Evolutionary conservation across 805 yeast genomes (phyloP).

Genomic region (Starmerella vaccinii): DNA sequence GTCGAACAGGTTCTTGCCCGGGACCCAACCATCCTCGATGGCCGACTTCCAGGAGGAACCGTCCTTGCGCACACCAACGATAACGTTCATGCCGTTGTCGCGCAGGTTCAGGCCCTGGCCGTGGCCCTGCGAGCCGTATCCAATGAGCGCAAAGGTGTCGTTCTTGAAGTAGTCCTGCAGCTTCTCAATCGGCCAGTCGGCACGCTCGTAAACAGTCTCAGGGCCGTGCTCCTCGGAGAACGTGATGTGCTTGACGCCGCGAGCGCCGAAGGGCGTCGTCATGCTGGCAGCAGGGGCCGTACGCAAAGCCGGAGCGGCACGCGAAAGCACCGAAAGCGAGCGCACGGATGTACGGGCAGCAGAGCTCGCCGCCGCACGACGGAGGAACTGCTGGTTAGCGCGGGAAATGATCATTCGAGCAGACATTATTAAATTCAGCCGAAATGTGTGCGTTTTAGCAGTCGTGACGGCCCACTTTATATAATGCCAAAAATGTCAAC

Average conservation of each 20-base stretch:
- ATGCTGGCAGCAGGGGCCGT: slow-evolving; percentile 15
- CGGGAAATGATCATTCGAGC: slow-evolving; percentile 27
- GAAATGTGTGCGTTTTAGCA: background rate
- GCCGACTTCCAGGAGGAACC: slow-evolving; percentile 99
- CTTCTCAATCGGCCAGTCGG: slow-evolving; percentile 99
- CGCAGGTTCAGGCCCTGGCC: slow-evolving; percentile 99
- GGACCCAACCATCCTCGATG: slow-evolving; percentile 99
- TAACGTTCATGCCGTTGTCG: slow-evolving; percentile 96
- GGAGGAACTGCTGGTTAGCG: slow-evolving; percentile 28
- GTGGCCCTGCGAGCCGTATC: slow-evolving; percentile 99
- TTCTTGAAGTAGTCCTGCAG: slow-evolving; percentile 91
- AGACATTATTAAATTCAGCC: slow-evolving; percentile 21
- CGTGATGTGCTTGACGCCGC: slow-evolving; percentile 95
- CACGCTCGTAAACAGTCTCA: slow-evolving; percentile 95
- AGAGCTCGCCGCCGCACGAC: slow-evolving; percentile 36
- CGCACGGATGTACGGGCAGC: slow-evolving; percentile 41
- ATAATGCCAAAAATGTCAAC: slow-evolving; percentile 1
- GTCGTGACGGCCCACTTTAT: background rate
- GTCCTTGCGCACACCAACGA: slow-evolving; percentile 94
- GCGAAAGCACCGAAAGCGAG: slow-evolving; percentile 43
- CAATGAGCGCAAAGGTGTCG: slow-evolving; percentile 94
- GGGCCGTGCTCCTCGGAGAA: slow-evolving; percentile 72
- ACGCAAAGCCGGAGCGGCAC: slow-evolving; percentile 33
- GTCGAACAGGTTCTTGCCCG: slow-evolving; percentile 95
- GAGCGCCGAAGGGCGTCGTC: slow-evolving; percentile 46